phyloP scores from a whole-genome alignment of 2,329 filamentous ascomycete species.

The Amphichorda felina region DNA sequence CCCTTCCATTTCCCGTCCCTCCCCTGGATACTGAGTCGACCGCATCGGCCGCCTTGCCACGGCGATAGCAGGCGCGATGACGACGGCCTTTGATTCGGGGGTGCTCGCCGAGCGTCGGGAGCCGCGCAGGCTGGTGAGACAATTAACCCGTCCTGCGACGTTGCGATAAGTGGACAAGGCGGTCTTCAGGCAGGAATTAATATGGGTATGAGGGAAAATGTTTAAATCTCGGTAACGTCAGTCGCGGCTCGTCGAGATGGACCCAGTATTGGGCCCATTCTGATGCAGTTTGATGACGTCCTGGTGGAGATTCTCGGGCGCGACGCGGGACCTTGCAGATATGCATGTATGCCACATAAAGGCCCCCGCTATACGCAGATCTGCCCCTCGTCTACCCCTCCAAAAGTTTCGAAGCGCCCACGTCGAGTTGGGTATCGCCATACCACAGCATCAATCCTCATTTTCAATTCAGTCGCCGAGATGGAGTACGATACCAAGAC shows the following conservation, averaged over 20 bases:
- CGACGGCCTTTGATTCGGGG: no score
- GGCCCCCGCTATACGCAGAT: not conserved
- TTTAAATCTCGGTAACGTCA: not conserved
- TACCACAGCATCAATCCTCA: no score
- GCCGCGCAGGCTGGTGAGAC: no score
- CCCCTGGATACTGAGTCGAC: no score
- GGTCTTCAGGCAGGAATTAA: no score
- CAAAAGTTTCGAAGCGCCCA: not conserved
- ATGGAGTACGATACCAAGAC: slow-evolving; percentile 71
- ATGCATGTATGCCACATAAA: not conserved
- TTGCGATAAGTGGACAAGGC: no score
- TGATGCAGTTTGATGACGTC: slow-evolving; percentile 1
- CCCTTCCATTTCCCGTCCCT: no score
- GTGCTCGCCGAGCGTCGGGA: no score
- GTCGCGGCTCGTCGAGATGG: not conserved
- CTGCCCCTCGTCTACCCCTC: slow-evolving; percentile 2
- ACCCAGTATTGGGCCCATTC: slow-evolving; percentile 1
- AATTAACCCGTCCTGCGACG: no score
- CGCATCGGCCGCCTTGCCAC: no score
- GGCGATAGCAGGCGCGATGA: no score
- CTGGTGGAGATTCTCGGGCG: not conserved
- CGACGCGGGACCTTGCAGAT: not conserved
- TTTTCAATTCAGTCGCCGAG: slow-evolving; percentile 4
- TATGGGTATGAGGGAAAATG: not conserved
- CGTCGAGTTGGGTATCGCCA: no score